phyloP scores from a whole-genome alignment of 108 stramenopile species.

The Skeletonema menzelii region DNA sequence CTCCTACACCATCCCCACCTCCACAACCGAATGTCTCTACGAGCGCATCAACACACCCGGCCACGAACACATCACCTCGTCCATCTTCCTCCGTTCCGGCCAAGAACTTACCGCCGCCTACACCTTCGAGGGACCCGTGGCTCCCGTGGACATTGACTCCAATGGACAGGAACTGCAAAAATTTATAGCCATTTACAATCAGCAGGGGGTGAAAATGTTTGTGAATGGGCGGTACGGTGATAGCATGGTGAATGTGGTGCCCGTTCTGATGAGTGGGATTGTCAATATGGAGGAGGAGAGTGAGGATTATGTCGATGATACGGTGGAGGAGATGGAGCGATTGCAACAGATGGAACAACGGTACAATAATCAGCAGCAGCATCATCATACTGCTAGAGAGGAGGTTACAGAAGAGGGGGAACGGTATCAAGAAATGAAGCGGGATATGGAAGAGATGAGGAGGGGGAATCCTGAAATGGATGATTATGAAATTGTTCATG shows the following conservation, averaged over 20 bases:
- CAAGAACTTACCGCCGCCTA: constrained; percentile 54
- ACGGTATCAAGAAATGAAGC: background rate
- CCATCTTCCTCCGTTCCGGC: constrained; percentile 67
- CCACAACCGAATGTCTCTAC: constrained; percentile 35
- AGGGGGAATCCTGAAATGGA: constrained; percentile 19
- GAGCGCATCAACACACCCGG: constrained; percentile 22
- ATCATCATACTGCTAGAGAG: background rate
- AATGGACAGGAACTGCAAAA: constrained; percentile 15
- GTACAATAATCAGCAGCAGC: background rate
- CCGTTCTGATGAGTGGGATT: constrained; percentile 23
- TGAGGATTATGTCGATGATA: constrained; percentile 31
- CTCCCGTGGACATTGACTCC: constrained; percentile 25
- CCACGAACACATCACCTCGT: constrained; percentile 60
- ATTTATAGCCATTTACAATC: constrained; percentile 6
- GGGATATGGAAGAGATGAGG: constrained; percentile 20
- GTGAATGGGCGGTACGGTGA: background rate
- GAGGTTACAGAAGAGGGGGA: background rate
- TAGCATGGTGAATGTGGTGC: constrained; percentile 3
- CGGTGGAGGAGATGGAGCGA: background rate
- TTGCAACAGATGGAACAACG: background rate
- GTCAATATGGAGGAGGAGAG: constrained; percentile 61
- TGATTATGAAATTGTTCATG: constrained; percentile 20
- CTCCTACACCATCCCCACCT: constrained; percentile 25
- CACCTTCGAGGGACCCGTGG: constrained; percentile 71
- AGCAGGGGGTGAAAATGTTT: constrained; percentile 20